Conservation (phyloP, 345 rosid species). For the Gynandropsis gynandra region DNA sequence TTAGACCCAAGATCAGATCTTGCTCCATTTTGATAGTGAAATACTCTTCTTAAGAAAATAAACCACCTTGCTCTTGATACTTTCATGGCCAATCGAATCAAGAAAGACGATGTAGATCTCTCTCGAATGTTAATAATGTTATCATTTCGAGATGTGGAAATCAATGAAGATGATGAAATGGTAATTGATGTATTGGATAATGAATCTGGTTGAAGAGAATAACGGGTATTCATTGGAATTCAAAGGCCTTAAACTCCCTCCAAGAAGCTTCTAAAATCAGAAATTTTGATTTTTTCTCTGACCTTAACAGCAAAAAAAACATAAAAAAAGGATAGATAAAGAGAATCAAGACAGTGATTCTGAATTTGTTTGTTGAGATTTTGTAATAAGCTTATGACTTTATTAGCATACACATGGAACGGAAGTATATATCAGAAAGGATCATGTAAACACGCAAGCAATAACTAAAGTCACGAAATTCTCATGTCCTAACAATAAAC, state of each 20-base stretch:
- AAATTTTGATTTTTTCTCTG: neutral
- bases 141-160: slow-evolving; percentile 33
- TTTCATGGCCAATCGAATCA: slow-evolving; percentile 65
- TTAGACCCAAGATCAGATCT: slow-evolving; percentile 81
- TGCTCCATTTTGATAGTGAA: slow-evolving; percentile 92
- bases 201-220: slow-evolving; percentile 41
- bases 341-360: slow-evolving; percentile 11
- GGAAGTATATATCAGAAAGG: slow-evolving; percentile 15
- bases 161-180: slow-evolving; percentile 38
- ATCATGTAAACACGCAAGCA: slow-evolving; percentile 19
- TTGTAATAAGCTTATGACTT: slow-evolving; percentile 12
- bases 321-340: neutral
- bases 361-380: slow-evolving; percentile 10
- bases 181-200: slow-evolving; percentile 31
- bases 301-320: slow-evolving; percentile 15
- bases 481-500: slow-evolving; percentile 25
- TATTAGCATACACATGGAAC: slow-evolving; percentile 18
- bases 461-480: slow-evolving; percentile 17
- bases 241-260: slow-evolving; percentile 5
- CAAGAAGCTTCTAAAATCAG: neutral
- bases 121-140: slow-evolving; percentile 18
- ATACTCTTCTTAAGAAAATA: slow-evolving; percentile 81
- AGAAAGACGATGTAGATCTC: slow-evolving; percentile 49
- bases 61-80: slow-evolving; percentile 95
- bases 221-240: slow-evolving; percentile 50